Base-by-base conservation (phyloP, 2,329 filamentous ascomycete species). In the Escovopsis sp. region DNA sequence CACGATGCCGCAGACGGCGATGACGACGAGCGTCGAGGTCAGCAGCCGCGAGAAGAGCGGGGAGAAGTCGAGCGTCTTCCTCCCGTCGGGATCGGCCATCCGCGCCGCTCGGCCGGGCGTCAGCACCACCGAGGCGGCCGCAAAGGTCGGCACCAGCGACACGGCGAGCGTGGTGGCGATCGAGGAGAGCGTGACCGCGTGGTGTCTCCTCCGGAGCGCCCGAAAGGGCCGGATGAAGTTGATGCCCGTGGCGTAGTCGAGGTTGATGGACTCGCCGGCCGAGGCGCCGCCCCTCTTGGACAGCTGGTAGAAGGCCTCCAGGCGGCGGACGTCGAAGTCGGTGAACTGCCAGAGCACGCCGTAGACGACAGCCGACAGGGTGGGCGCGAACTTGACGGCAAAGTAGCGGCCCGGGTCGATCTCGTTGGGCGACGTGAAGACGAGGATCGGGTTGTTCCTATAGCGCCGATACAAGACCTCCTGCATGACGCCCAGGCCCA, bases 241-340 rank as follows among this genome's bases (percentile, higher is more conserved):
- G 61, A 80, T 73, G 50, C 75, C 71, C 5, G 80, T 84, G 37
- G 83, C 69, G 46, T 86, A 86, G 56, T 85, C 79, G 47, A 83
- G 79, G 48, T 85, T 85, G 53, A 86, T 72, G 0, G 77, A 82
- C 53, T 77, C 72, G 34, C 71, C 72, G 0, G 77, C 78, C 18
- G 77, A 59, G 1, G 78, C 75, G 12, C 78, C 78, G 3, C 67
- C 68, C 3, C 68, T 63, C 47, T 68, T 74, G 3, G 76, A 80
- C 40, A 82, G 63, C 54, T 82, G 77, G 49, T 80, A 78, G 51
- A 74, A 82, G 0, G 77, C 72, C 54, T 82, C 78, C 26, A 81
- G 59, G n/a, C 78, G 69, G 53, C 73, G 75, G 3, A 82, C 75
- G 49, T 81, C 77, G 45, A 78, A 76, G 56, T 80, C 77, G 33